Base-by-base conservation (phyloP, 176 grass and related monocot species). In the Canna indica region DNA sequence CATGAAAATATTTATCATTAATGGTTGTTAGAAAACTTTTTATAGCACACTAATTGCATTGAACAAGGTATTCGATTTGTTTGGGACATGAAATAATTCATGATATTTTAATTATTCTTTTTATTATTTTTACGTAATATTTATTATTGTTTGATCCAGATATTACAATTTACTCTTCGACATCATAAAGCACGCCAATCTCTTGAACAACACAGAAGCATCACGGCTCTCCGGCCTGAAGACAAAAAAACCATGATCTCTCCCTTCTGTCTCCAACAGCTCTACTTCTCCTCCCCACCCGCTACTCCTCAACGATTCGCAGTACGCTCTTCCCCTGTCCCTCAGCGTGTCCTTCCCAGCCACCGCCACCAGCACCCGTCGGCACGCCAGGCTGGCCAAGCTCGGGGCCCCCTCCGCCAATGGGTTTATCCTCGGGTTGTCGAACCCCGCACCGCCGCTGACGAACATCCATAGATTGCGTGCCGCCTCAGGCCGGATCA, bases 341-440 rank as follows among this genome's bases (percentile, higher is more conserved):
- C 74, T 46, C 2, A 83, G 42, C 22, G 67, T 64, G 58, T 83
- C 80, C 65, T 77, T 72, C n/a, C 52, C 80, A 0, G 65, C 80
- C 25, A 83, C 67, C 36, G 52, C 69, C 69, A 83, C 59, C 73
- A 83, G 20, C 47, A 83, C 33, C 3, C 74, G 65, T 33, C 38
- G 38, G 53, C 74, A 67, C 8, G 74, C 67, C 74, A 83, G 62
- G 24, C 31, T 58, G 16, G 69, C 75, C 65, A 83, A 71, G 2
- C 61, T 72, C 2, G 80, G 80, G 36, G 74, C 80, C 59, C 74
- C 59, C 3, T 27, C 58, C 34, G 71, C 67, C 50, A 77, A 36
- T 3, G 73, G 80, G 42, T 83, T 83, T 67, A 83, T 73, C 31
- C 42, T 60, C 5, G 66, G 80, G 59, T 83, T 74, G 22, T 83